Base-by-base conservation (phyloP, 768 basidiomycete species). In the Thelephora ganbajun region DNA sequence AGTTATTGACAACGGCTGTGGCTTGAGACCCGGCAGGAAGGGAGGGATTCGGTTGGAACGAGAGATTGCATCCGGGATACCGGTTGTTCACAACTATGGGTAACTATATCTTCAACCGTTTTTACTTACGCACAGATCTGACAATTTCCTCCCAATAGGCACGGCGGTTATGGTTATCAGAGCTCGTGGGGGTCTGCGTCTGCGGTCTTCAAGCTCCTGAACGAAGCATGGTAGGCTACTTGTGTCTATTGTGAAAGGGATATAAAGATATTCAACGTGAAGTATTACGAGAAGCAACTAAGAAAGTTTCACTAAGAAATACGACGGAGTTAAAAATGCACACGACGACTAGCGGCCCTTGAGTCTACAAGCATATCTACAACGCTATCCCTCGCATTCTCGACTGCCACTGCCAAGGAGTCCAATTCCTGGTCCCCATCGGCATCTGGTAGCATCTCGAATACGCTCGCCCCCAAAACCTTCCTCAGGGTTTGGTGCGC, bases 351-450 rank as follows among this genome's bases (percentile, higher is more conserved):
- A 4, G 12, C 2, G 18, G 12, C 22, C 22, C 39, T 41, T 22
- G 4, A 52, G 47, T 64, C 66, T 3, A 73, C 69, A 43, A 87
- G 68, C 68, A 80, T 67, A 64, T 89, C 86, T 43, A 86, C 82
- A 33, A 78, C 79, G n/a, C 70, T 64, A 61, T 88, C 86, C 48
- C 79, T 69, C 43, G 83, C 84, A 50, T 87, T 83, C 59, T 88
- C 85, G 46, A 87, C 59, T 22, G 61, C 59, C n/a, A 47, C 61
- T 33, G 57, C 63, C 53, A 73, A 71, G 55, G 68, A 73, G 47
- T 61, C 67, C 47, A 69, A 57, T 56, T 62, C 57, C 26, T 58
- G 53, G 35, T 58, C 55, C 26, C 66, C 66, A 35, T 57, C 57
- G 20, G 54, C 61, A 19, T 48, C 55, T 30, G 26, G 26, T 9